Conservation (phyloP, 2,329 filamentous ascomycete genomes). For the Pyrenophora seminiperda region DNA sequence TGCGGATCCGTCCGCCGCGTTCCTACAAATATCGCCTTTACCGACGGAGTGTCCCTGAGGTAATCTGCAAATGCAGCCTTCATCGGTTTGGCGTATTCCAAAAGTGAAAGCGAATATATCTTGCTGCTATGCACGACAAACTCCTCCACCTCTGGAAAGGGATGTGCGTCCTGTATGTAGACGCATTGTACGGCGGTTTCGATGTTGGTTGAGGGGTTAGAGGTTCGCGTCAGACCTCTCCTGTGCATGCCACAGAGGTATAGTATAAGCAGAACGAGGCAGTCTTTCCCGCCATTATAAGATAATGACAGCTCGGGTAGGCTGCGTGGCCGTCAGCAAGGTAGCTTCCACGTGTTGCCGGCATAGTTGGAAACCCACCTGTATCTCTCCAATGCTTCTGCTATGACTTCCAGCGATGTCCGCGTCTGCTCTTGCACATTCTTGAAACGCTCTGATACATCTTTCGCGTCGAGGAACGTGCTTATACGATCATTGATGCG, state of each 20-base stretch:
- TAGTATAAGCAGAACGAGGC: slow-evolving; percentile 86
- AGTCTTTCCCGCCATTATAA: slow-evolving; percentile 98
- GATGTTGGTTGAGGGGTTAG: slow-evolving; percentile 27
- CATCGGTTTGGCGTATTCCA: slow-evolving; percentile 79
- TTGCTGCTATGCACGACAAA: slow-evolving; percentile 73
- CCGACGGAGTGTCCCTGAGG: slow-evolving; percentile 64
- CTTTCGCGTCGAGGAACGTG: slow-evolving; percentile 67
- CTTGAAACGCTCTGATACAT: slow-evolving; percentile 62
- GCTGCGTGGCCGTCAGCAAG: slow-evolving; percentile 53
- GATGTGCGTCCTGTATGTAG: slow-evolving; percentile 84
- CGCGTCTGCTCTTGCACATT: slow-evolving; percentile 76
- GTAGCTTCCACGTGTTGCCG: slow-evolving; percentile 5
- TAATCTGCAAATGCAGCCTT: slow-evolving; percentile 80
- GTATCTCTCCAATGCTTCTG: slow-evolving; percentile 76
- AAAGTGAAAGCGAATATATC: slow-evolving; percentile 75
- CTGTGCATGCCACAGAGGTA: slow-evolving; percentile 70
- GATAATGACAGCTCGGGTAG: slow-evolving; percentile 82
- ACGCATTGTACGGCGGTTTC: slow-evolving; percentile 70
- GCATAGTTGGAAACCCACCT: slow-evolving; percentile 57
- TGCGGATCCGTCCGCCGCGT: slow-evolving; percentile 92
- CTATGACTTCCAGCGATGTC: slow-evolving; percentile 73
- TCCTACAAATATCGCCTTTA: slow-evolving; percentile 84
- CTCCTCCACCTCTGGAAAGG: slow-evolving; percentile 82
- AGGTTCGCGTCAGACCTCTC: slow-evolving; percentile 34
- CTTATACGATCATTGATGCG: slow-evolving; percentile 65